Conservation (phyloP, 139 green algal genomes). For the Gonium pectorale region DNA sequence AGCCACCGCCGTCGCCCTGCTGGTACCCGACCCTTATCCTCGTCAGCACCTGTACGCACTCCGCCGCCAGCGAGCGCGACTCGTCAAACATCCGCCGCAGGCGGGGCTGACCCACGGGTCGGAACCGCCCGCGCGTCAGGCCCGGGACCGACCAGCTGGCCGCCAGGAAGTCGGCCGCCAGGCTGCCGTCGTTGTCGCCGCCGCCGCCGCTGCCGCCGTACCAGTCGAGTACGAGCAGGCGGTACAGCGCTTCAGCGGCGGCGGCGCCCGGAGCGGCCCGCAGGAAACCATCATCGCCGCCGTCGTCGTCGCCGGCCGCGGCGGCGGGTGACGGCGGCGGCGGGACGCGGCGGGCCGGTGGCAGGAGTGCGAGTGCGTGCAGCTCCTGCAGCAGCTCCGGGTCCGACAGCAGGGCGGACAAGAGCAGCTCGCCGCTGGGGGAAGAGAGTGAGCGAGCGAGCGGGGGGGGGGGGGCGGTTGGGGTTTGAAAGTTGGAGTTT, state of each 20-base stretch:
- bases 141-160: conserved; percentile 11
- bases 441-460: too few relatives aligned
- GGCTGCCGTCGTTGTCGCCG: not conserved
- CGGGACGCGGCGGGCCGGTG: not conserved
- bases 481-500: too few relatives aligned
- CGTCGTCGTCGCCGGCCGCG: not conserved
- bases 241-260: conserved; percentile 21
- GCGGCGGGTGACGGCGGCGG: not conserved
- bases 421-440: not conserved
- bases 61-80: not conserved
- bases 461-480: too few relatives aligned
- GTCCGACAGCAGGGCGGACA: not conserved
- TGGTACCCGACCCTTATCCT: too few relatives aligned
- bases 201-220: not conserved
- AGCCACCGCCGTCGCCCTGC: too few relatives aligned
- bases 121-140: not conserved
- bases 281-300: not conserved
- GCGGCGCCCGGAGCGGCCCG: not conserved
- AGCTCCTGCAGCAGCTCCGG: conserved; percentile 2
- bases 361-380: not conserved
- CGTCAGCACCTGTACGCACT: conserved; percentile 1
- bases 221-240: conserved; percentile 12
- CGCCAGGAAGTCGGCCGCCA: conserved; percentile 15
- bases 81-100: conserved; percentile 34
- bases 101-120: conserved; percentile 14